phyloP scores from a whole-genome alignment of 345 rosid species.

The Nasturtium officinale region DNA sequence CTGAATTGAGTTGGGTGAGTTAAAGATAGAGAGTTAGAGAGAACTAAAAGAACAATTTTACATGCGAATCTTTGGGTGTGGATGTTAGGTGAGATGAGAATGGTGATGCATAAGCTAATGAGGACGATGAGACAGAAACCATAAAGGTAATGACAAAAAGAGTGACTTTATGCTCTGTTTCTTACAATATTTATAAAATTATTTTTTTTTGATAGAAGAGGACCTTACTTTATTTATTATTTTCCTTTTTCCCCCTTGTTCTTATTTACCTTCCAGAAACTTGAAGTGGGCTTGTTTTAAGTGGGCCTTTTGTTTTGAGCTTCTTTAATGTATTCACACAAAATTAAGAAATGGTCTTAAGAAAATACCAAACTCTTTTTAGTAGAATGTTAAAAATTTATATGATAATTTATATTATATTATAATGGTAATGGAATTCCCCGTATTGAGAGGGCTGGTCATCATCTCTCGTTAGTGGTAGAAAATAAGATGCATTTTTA shows the following conservation, averaged over 20 bases:
- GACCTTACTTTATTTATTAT: conserved; percentile 26
- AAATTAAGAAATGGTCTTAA: not conserved
- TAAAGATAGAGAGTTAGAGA: conserved; percentile 31
- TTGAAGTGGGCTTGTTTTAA: conserved; percentile 27
- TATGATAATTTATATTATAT: not conserved
- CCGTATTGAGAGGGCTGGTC: conserved; percentile 29
- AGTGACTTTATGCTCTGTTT: conserved; percentile 45
- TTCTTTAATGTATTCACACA: conserved; percentile 1
- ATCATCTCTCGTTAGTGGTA: conserved; percentile 20
- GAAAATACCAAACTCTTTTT: conserved; percentile 7
- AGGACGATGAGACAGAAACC: conserved; percentile 46
- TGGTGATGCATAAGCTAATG: conserved; percentile 43
- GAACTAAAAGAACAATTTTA: conserved; percentile 17
- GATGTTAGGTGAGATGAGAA: conserved; percentile 30
- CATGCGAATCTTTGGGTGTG: conserved; percentile 20
- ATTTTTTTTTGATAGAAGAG: not conserved
- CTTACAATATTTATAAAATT: not conserved
- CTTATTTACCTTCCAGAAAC: conserved; percentile 29
- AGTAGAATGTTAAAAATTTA: not conserved
- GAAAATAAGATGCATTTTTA: not conserved
- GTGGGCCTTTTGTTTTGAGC: conserved; percentile 42
- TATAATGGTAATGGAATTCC: conserved; percentile 29
- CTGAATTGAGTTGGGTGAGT: conserved; percentile 27
- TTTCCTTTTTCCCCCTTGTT: conserved; percentile 30
- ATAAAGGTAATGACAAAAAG: conserved; percentile 43